phyloP scores from a whole-genome alignment of 257 asterid species.

The Ocimum tenuiflorum region DNA sequence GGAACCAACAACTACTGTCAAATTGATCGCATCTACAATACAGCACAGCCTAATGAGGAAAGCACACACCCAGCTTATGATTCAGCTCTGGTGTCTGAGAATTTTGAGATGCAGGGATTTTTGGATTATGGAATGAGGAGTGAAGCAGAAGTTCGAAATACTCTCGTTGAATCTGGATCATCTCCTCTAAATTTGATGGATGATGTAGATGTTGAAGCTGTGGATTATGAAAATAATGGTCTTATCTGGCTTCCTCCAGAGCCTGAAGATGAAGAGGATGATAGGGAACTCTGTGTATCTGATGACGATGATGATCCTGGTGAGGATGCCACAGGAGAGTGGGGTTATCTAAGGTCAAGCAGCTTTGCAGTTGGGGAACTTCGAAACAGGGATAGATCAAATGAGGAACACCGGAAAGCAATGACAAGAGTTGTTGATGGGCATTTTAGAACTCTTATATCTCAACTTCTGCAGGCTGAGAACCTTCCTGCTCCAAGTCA shows the following conservation, averaged over 20 bases:
- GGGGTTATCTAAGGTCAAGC: constrained; percentile 53
- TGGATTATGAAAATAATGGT: constrained; percentile 57
- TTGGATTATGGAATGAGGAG: constrained; percentile 25
- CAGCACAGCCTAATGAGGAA: constrained; percentile 30
- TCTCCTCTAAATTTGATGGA: constrained; percentile 26
- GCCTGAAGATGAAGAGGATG: constrained; percentile 72
- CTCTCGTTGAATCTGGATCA: constrained; percentile 22
- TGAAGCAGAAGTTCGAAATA: constrained; percentile 30
- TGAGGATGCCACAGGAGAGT: constrained; percentile 54
- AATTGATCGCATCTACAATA: constrained; percentile 30
- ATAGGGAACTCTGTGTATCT: constrained; percentile 36
- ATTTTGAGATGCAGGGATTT: constrained; percentile 27
- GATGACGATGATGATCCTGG: constrained; percentile 52
- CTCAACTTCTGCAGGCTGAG: constrained; percentile 64
- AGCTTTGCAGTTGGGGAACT: constrained; percentile 50
- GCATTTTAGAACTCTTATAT: constrained; percentile 58
- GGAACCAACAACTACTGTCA: constrained; percentile 29
- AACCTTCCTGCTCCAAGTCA: constrained; percentile 37
- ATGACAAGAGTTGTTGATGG: constrained; percentile 56
- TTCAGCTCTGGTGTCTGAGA: constrained; percentile 27
- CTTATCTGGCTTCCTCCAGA: constrained; percentile 71
- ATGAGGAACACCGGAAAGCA: constrained; percentile 55
- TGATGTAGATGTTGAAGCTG: constrained; percentile 37
- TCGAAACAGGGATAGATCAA: constrained; percentile 57
- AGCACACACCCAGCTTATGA: constrained; percentile 27